These are phyloP conservation scores for Zymoseptoria crescenta DNA, from an alignment of 2,329 filamentous ascomycete species.

Conservation along the genomic window DNA sequence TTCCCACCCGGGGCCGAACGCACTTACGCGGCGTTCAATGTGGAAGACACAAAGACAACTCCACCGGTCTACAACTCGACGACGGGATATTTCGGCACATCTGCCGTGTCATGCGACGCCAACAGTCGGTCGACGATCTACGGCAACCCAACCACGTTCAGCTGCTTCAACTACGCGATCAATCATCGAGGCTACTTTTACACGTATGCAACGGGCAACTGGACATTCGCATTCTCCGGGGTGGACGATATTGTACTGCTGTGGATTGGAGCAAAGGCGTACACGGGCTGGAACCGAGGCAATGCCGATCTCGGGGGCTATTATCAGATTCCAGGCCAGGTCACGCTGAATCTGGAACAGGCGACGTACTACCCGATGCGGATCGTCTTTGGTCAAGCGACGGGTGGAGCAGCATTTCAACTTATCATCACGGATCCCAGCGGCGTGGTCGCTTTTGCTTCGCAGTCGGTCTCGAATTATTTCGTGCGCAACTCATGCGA, in stretches of 20 bases:
- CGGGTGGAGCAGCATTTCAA: neutral
- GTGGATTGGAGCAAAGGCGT: slow-evolving; percentile 21
- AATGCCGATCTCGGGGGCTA: slow-evolving; percentile 9
- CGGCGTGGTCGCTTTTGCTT: neutral
- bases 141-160: neutral
- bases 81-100: neutral
- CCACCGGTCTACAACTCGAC: neutral
- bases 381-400: neutral
- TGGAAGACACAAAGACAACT: neutral
- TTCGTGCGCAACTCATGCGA: neutral
- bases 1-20: neutral
- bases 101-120: neutral
- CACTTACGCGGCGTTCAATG: neutral
- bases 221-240: slow-evolving; percentile 16
- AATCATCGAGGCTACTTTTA: slow-evolving; percentile 17
- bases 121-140: neutral
- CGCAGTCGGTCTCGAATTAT: neutral
- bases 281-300: slow-evolving; percentile 15
- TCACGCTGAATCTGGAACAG: neutral
- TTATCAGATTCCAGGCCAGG: neutral
- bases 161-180: slow-evolving; percentile 3
- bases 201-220: slow-evolving; percentile 13
- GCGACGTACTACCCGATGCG: neutral
- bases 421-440: neutral
- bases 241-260: slow-evolving; percentile 20